phyloP scores from a whole-genome alignment of 495 filamentous ascomycete genomes.

The Penicillium robsamsonii region DNA sequence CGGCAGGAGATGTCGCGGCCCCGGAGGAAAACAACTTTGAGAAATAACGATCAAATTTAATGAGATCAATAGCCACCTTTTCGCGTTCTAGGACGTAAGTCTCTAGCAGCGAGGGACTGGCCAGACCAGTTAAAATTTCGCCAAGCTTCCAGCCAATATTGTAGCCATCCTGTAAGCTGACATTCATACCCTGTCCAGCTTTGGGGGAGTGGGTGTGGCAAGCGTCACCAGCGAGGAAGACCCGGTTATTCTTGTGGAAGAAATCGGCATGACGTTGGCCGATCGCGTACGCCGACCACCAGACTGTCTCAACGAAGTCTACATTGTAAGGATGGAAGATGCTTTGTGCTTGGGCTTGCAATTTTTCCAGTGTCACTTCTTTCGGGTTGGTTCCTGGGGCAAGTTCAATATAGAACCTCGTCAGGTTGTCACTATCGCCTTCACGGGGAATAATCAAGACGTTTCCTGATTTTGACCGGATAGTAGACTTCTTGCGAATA shows the following conservation, averaged over 20 bases:
- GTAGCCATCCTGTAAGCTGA: constrained; percentile 50
- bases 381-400: constrained; percentile 48
- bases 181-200: constrained; percentile 57
- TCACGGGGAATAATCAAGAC: constrained; percentile 74
- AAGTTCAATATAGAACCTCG: constrained; percentile 71
- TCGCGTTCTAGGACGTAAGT: constrained; percentile 71
- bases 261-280: constrained; percentile 57
- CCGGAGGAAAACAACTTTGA: constrained; percentile 57
- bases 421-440: constrained; percentile 57
- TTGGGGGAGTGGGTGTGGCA: constrained; percentile 64
- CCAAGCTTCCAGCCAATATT: constrained; percentile 84
- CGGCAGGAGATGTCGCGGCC: constrained; percentile 32
- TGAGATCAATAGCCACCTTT: constrained; percentile 66
- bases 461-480: constrained; percentile 55
- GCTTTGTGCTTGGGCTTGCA: constrained; percentile 55
- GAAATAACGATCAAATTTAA: constrained; percentile 70
- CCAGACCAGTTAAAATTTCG: constrained; percentile 57
- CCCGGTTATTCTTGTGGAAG: constrained; percentile 51
- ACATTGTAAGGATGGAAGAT: constrained; percentile 59
- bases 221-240: constrained; percentile 59
- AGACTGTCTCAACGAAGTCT: constrained; percentile 50
- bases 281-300: constrained; percentile 62
- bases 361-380: constrained; percentile 46
- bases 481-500: constrained; percentile 70
- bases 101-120: constrained; percentile 54